Conservation (phyloP, 768 basidiomycete genomes). For the Boletellus emodensis region DNA sequence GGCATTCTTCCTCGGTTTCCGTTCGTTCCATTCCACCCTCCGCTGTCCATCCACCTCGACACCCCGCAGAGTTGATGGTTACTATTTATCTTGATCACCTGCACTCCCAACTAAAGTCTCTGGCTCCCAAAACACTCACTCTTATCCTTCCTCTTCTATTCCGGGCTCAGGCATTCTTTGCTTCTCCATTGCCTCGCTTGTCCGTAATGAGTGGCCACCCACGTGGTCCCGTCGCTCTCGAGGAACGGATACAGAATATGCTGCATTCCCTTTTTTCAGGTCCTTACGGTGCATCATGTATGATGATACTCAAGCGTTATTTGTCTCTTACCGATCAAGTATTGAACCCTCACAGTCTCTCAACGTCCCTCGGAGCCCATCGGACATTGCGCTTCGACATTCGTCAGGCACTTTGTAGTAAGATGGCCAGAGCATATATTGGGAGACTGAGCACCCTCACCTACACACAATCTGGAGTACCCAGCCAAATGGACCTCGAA, state of each 20-base stretch:
- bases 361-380: conserved; percentile 54
- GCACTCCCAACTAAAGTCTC: conserved; percentile 53
- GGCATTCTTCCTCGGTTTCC: conserved; percentile 62
- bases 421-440: conserved; percentile 67
- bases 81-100: conserved; percentile 63
- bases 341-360: conserved; percentile 25
- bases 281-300: conserved; percentile 62
- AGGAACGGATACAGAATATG: conserved; percentile 55
- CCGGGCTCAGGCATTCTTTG: conserved; percentile 60
- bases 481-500: conserved; percentile 56
- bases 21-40: conserved; percentile 38
- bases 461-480: conserved; percentile 59
- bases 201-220: conserved; percentile 44
- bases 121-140: conserved; percentile 51
- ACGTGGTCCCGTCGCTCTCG: conserved; percentile 34
- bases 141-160: conserved; percentile 71
- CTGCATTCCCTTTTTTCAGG: conserved; percentile 58
- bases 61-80: conserved; percentile 61
- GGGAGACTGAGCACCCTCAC: conserved; percentile 46
- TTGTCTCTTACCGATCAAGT: conserved; percentile 39
- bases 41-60: conserved; percentile 33
- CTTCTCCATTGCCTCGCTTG: conserved; percentile 64
- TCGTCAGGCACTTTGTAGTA: conserved; percentile 54
- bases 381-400: conserved; percentile 62
- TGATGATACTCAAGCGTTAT: conserved; percentile 56